phyloP scores from a whole-genome alignment of 139 green algal species.

The Chlorella ohadii region DNA sequence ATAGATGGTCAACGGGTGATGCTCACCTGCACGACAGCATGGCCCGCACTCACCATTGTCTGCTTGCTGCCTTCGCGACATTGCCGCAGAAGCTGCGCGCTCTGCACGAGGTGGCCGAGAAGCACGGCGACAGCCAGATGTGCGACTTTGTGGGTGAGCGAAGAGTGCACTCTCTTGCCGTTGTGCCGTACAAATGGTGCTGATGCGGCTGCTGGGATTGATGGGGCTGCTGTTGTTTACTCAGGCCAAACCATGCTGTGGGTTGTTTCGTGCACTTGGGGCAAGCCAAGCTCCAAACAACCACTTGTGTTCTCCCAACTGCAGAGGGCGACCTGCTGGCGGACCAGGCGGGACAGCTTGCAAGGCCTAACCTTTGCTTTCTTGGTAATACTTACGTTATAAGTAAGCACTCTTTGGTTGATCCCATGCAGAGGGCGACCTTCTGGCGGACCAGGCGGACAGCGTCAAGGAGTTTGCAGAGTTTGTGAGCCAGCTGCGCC shows the following conservation, averaged over 20 bases:
- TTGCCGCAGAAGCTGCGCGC: slow-evolving; percentile 60
- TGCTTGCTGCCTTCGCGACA: too few species aligned
- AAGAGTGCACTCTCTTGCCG: not conserved
- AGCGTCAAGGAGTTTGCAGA: slow-evolving; percentile 86
- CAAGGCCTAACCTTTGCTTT: slow-evolving; percentile 63
- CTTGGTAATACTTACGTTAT: too few species aligned
- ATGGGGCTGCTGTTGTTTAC: too few species aligned
- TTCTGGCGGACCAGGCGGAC: slow-evolving; percentile 83
- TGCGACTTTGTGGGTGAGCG: slow-evolving; percentile 85
- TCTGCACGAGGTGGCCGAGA: slow-evolving; percentile 72
- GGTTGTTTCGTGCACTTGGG: too few species aligned
- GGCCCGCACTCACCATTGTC: too few species aligned
- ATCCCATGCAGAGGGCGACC: slow-evolving; percentile 60
- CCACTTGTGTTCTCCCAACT: not conserved
- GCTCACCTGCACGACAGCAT: too few species aligned
- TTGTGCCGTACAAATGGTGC: too few species aligned
- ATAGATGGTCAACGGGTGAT: too few species aligned
- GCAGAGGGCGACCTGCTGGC: slow-evolving; percentile 67
- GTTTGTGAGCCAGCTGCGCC: slow-evolving; percentile 88
- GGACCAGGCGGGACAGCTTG: slow-evolving; percentile 82
- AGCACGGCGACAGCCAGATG: slow-evolving; percentile 82
- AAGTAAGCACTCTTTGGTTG: too few species aligned
- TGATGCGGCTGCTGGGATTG: too few species aligned
- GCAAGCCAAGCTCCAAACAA: too few species aligned
- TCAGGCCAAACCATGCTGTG: too few species aligned